Percentiles rank a stretch among this genome's conserved stretches.
Evolutionary conservation across 371 early-diverging fungal species (phyloP).

Genomic region (Amoeboradix gromovi): DNA sequence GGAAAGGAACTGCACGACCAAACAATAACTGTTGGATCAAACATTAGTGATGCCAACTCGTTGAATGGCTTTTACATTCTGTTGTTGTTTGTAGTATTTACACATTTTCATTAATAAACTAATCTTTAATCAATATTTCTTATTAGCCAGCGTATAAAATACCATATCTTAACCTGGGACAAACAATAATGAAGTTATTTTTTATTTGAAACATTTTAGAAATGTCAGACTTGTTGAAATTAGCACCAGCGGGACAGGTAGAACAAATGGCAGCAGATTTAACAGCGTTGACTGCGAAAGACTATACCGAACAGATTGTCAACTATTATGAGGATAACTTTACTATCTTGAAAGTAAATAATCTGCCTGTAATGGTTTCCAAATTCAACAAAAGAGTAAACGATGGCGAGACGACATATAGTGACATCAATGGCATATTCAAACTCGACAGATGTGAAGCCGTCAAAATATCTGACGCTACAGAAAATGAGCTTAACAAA

Average conservation of each 20-base stretch:
- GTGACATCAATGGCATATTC: background rate
- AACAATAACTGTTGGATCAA: background rate
- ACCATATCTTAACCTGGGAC: no score
- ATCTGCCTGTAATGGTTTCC: background rate
- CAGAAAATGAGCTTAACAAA: background rate
- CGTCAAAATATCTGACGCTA: background rate
- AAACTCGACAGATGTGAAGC: background rate
- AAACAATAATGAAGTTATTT: no score
- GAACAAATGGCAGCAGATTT: background rate
- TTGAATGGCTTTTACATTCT: background rate
- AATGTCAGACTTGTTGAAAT: background rate
- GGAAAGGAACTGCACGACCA: background rate
- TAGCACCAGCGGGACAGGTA: background rate
- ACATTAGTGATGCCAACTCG: background rate
- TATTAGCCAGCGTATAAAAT: no score
- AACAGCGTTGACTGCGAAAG: background rate
- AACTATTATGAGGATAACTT: background rate
- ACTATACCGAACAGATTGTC: background rate
- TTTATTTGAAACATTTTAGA: background rate
- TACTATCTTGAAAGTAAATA: background rate
- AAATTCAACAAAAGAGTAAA: background rate
- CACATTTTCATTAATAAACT: no score
- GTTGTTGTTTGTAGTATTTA: background rate
- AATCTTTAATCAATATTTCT: no score
- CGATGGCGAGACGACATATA: background rate